Percentiles rank a stretch among this genome's conserved stretches.
Evolutionary conservation across 2,329 filamentous ascomycete genomes (phyloP).

Genomic region (Colletotrichum gloeosporioides): DNA sequence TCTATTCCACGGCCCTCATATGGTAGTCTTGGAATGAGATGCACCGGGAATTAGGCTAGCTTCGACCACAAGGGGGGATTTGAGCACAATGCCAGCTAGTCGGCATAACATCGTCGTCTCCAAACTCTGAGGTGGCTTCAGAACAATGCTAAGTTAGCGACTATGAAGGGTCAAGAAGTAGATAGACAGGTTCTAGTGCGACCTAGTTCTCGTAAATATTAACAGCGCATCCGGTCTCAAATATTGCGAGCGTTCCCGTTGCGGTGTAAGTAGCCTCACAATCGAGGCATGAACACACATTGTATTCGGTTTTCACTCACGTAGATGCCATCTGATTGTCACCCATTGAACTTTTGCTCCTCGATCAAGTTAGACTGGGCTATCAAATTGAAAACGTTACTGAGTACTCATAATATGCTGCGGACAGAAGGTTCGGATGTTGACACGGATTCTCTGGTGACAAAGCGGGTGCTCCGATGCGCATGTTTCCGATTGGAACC

Average conservation of each 20-base stretch:
- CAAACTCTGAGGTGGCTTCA: not conserved
- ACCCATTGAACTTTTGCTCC: not conserved
- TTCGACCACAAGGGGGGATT: not conserved
- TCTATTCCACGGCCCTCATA: too few species aligned
- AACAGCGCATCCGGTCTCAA: not conserved
- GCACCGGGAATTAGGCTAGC: not conserved
- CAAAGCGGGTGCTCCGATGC: not conserved
- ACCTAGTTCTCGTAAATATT: not conserved
- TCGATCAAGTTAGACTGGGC: too few species aligned
- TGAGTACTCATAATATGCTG: not conserved
- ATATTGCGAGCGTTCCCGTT: not conserved
- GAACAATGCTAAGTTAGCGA: not conserved
- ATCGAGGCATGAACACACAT: not conserved
- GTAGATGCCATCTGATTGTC: not conserved
- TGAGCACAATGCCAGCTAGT: accelerated
- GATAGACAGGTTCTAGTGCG: accelerated
- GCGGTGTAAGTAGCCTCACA: not conserved
- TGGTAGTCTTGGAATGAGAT: too few species aligned
- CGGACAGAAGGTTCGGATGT: not conserved
- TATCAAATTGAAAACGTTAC: not conserved
- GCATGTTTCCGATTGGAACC: not conserved
- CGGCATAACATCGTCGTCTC: not conserved
- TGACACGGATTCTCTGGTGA: not conserved
- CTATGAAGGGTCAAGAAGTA: not conserved
- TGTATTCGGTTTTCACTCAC: not conserved